Evolutionary conservation across 2,329 filamentous ascomycete genomes (phyloP), one percentile per base, ranked within the genome.

Genomic region (Fonsecaea multimorphosa): DNA sequence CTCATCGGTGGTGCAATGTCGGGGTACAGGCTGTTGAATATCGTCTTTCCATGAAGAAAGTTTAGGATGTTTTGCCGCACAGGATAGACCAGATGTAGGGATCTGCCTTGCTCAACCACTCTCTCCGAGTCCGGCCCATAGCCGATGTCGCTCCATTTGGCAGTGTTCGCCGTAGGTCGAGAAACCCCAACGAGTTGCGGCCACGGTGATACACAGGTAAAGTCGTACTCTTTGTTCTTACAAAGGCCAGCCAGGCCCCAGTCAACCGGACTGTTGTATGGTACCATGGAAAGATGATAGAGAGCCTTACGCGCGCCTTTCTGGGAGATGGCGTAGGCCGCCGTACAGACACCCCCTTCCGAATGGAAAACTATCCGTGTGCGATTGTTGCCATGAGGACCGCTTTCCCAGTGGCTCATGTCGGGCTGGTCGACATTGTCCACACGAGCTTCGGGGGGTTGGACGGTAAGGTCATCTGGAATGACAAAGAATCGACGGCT

Each of bases 381-480:
- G 16, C 49, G 58, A 27, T 67, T 62, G 55, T 68, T 62, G 24
- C 64, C 65, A 16, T 60, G 31, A 12, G 63, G 62, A 29, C 58
- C 63, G 3, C 38, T 49, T 54, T 72, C 63, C 67, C 67, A 70
- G 49, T 58, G 58, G 2, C 60, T 66, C 61, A 65, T 65, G 16
- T 70, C 62, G 16, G 68, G 67, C 16, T 52, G 34, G 34, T 64
- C 67, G 12, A 67, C 63, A 44, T 69, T 66, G 6, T 62, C 36
- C 9, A 56, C 29, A 29, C 72, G 67, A 16, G 68, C 61, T 12
- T 70, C 59, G 31, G 70, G 70, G 0, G 70, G 73, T 16, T 72
- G 70, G 19, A 66, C 65, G 11, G 75, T 77, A 3, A 74, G 72
- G 63, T 77, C 75, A 19, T 76, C 68, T 19, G 74, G 73, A 38